Conservation (phyloP, 345 rosid species). For the Psidium guajava region DNA sequence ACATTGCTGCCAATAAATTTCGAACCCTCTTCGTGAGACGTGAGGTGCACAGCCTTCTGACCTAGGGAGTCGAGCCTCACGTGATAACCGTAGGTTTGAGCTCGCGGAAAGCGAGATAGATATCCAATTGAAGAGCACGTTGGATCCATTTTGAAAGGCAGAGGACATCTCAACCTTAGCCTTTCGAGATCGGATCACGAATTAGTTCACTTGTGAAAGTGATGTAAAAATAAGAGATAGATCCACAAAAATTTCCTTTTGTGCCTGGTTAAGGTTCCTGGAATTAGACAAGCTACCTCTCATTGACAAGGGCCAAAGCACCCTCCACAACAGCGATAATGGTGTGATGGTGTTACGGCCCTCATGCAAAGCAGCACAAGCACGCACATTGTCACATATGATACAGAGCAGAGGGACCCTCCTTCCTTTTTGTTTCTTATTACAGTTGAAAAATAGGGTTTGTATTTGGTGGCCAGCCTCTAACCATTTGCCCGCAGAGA, state of each 20-base stretch:
- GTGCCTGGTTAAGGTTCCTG: neutral
- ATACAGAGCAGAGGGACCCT: neutral
- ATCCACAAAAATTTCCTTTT: neutral
- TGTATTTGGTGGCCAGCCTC: neutral
- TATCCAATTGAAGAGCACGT: neutral
- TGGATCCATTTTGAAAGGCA: neutral
- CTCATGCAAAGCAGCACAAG: neutral
- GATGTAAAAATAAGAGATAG: neutral
- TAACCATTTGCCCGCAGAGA: neutral
- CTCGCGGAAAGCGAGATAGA: neutral
- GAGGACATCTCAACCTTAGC: fast-evolving
- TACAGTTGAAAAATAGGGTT: neutral
- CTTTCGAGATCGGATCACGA: neutral
- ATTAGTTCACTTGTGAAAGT: neutral
- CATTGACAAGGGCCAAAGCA: neutral
- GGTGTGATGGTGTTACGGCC: neutral
- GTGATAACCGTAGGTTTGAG: neutral
- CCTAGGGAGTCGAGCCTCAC: neutral
- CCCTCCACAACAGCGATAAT: neutral
- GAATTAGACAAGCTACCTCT: neutral
- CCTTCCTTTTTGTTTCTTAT: neutral
- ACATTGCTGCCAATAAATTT: neutral
- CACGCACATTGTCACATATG: conserved; percentile 6
- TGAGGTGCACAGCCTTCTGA: neutral
- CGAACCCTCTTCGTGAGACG: neutral